Conservation (phyloP, 495 filamentous ascomycete species). For the Hyphodiscus hymeniophilus region DNA sequence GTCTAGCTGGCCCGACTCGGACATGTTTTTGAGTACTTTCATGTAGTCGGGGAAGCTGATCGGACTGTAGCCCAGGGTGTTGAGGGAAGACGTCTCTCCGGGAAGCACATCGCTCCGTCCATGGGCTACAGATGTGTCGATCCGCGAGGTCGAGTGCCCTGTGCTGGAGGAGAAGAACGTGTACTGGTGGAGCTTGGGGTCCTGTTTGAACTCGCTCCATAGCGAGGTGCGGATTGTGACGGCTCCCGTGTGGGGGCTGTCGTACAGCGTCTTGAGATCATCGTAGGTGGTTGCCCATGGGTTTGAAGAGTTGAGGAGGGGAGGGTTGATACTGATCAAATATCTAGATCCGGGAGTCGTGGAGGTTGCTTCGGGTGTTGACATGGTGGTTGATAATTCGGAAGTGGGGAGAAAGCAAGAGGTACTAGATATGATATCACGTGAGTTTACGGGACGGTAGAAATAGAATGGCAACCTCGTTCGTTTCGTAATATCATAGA, state of each 20-base stretch:
- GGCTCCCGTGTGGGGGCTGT: constrained; percentile 52
- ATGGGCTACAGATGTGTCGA: not conserved
- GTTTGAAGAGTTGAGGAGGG: constrained; percentile 61
- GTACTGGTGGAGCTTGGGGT: constrained; percentile 53
- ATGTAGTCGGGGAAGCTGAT: constrained; percentile 60
- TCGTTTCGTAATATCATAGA: too few relatives aligned
- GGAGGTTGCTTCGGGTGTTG: too few relatives aligned
- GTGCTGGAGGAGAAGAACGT: constrained; percentile 53
- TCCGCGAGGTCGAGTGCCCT: constrained; percentile 10
- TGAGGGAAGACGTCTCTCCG: constrained; percentile 47
- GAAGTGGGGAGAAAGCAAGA: too few relatives aligned
- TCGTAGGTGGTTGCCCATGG: constrained; percentile 58
- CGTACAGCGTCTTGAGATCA: constrained; percentile 48
- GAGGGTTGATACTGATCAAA: constrained; percentile 44
- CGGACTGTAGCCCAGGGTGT: constrained; percentile 64
- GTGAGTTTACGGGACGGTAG: too few relatives aligned
- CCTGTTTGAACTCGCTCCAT: constrained; percentile 49
- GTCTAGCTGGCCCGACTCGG: constrained; percentile 19
- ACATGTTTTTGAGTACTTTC: constrained; percentile 30
- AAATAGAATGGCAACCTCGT: too few relatives aligned
- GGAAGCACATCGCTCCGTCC: not conserved
- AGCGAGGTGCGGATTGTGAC: constrained; percentile 62
- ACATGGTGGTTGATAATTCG: too few relatives aligned
- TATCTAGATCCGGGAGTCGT: not conserved
- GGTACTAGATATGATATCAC: too few relatives aligned